phyloP scores from a whole-genome alignment of 495 filamentous ascomycete species.

The Aspergillus mulundensis region DNA sequence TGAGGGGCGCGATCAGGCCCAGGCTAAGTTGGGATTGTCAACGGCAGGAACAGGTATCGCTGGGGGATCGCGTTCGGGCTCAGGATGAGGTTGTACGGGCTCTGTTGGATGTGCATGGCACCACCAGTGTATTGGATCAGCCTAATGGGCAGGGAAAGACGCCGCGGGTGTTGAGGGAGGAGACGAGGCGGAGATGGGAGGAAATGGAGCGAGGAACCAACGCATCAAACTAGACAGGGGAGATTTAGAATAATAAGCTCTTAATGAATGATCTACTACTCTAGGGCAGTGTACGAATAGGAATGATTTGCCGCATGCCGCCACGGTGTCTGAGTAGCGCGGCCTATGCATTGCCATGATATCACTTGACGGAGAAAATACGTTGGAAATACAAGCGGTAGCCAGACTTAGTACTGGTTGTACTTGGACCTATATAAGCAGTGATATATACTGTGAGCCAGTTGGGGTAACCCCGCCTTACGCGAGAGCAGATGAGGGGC shows the following conservation, averaged over 20 bases:
- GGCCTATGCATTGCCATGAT: too few species aligned
- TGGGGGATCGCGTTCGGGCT: background rate
- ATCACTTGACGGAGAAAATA: too few species aligned
- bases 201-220: background rate
- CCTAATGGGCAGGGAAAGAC: constrained; percentile 1
- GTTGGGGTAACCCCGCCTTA: too few species aligned
- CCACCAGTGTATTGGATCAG: background rate
- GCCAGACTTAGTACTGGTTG: too few species aligned
- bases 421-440: too few species aligned
- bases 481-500: too few species aligned
- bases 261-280: background rate
- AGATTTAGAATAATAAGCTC: background rate
- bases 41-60: background rate
- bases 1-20: background rate
- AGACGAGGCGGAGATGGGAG: background rate
- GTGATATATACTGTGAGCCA: too few species aligned
- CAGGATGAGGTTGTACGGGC: background rate
- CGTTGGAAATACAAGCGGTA: too few species aligned
- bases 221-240: too few species aligned
- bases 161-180: background rate
- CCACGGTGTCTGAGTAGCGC: too few species aligned
- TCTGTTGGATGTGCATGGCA: background rate
- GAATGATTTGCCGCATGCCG: too few species aligned
- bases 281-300: too few species aligned
- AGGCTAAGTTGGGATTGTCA: background rate